Base-by-base conservation (phyloP, 352 stramenopile genomes). In the Albugo candida region DNA sequence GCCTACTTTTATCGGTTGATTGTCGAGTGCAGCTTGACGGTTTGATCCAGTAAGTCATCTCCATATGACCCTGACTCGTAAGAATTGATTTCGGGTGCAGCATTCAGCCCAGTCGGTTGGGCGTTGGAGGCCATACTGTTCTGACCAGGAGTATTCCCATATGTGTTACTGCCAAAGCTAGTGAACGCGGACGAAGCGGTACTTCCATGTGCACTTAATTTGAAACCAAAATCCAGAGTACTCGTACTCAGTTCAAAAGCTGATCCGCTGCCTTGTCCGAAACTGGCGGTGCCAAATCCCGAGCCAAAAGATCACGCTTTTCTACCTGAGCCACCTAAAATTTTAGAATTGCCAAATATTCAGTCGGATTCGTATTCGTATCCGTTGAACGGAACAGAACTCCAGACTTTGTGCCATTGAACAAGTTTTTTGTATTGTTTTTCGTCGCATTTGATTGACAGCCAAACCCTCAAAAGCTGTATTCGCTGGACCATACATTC, bases 61-160 rank as follows among this genome's bases (percentile, higher is more conserved):
- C 67, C 67, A 47, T 67, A 74, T 12, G 61, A 60, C 11, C 65
- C 67, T 4, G 62, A 52, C 13, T 65, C 70, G 49, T 81, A 84
- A 11, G 70, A 69, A 46, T 78, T 66, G 8, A 57, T 60, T 34
- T 81, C 64, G 0, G 63, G 65, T 36, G 70, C 64, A 40, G 70
- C 72, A 13, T 74, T 64, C 48, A 77, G 61, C 2, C 60, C 70
- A 13, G 70, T 59, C 20, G 67, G 67, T 27, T 72, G 63, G 11
- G 61, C 36, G 20, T 43, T 43, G 17, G 17, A 8, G 8, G 38
- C 38, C 38, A 19, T 24, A 43, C 8, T 43, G 38, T 43, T 43
- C 20, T 43, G 38, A 43, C 17, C 38, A 27, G 51, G 27, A 11
- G 48, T 8, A 24, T 3, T 43, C 8, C 24, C 24, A 31, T 10